A percentile compares a stretch with the other conserved stretches of the same genome.
phyloP scores from a whole-genome alignment of 306 rosid genomes.

The Neltuma alba region DNA sequence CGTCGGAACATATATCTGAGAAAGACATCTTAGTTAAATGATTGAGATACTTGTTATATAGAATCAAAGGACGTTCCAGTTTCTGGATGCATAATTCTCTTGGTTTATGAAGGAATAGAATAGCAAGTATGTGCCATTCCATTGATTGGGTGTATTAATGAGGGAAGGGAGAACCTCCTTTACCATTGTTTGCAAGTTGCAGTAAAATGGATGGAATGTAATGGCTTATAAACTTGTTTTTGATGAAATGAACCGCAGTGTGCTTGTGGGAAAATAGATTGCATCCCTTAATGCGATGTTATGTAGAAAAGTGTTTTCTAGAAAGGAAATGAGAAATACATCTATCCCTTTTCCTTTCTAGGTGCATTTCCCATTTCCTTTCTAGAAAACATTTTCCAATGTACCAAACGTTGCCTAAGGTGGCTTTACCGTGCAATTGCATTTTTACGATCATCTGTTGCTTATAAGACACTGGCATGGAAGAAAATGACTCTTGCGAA shows the following conservation, averaged over 20 bases:
- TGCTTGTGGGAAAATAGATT: background rate
- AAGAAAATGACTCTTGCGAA: background rate
- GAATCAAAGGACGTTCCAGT: background rate
- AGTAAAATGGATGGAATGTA: background rate
- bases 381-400: background rate
- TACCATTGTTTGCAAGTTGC: background rate
- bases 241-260: background rate
- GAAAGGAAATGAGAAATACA: background rate
- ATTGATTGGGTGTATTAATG: background rate
- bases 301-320: background rate
- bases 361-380: background rate
- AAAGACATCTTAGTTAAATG: background rate
- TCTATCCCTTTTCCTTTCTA: background rate
- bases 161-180: background rate
- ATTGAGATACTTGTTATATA: background rate
- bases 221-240: background rate
- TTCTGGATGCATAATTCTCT: background rate
- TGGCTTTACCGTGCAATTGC: background rate
- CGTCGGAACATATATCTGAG: background rate
- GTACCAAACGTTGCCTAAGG: background rate
- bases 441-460: background rate
- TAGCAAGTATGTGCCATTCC: background rate
- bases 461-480: background rate
- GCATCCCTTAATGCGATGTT: background rate
- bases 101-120: background rate